Evolutionary conservation across 352 stramenopile genomes (phyloP).

Genomic region (Phytophthora nicotianae): DNA sequence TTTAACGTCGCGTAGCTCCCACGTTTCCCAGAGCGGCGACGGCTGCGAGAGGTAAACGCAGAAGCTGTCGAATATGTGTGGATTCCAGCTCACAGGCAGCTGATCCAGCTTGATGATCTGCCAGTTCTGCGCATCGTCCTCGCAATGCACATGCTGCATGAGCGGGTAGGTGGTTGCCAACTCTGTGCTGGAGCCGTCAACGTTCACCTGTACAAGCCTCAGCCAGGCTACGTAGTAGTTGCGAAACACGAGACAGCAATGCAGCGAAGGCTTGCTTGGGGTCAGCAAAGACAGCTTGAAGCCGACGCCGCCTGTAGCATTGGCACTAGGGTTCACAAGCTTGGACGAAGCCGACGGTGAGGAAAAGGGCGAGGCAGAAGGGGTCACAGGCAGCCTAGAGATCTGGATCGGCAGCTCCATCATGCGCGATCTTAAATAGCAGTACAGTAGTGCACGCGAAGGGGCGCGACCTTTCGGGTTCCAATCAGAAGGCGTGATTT

Average conservation of each 20-base stretch:
- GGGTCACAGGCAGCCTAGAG: conserved; percentile 16
- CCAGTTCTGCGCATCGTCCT: conserved; percentile 78
- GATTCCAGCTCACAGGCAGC: conserved; percentile 41
- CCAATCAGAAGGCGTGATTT: conserved; percentile 29
- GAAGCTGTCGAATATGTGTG: conserved; percentile 43
- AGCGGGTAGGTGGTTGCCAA: conserved; percentile 48
- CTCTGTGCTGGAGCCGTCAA: conserved; percentile 46
- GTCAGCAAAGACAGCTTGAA: conserved; percentile 53
- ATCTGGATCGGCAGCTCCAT: conserved; percentile 36
- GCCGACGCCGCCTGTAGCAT: conserved; percentile 35
- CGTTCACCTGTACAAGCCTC: conserved; percentile 55
- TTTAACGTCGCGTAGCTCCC: conserved; percentile 61
- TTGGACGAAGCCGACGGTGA: not conserved
- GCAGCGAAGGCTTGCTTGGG: conserved; percentile 7
- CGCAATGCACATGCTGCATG: conserved; percentile 63
- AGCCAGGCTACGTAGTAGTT: conserved; percentile 73
- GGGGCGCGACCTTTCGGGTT: conserved; percentile 20
- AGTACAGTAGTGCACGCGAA: conserved; percentile 20
- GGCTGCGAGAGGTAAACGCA: conserved; percentile 66
- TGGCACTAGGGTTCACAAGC: conserved; percentile 12
- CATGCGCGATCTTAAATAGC: conserved; percentile 4
- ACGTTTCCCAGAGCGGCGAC: conserved; percentile 62
- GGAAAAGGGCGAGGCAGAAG: not conserved
- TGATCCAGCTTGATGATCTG: conserved; percentile 62
- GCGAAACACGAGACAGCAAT: conserved; percentile 56